Percentiles rank a stretch among this genome's conserved stretches.
These are phyloP conservation scores for Durio zibethinus DNA, from an alignment of 345 rosid genomes.

Conservation along the genomic window DNA sequence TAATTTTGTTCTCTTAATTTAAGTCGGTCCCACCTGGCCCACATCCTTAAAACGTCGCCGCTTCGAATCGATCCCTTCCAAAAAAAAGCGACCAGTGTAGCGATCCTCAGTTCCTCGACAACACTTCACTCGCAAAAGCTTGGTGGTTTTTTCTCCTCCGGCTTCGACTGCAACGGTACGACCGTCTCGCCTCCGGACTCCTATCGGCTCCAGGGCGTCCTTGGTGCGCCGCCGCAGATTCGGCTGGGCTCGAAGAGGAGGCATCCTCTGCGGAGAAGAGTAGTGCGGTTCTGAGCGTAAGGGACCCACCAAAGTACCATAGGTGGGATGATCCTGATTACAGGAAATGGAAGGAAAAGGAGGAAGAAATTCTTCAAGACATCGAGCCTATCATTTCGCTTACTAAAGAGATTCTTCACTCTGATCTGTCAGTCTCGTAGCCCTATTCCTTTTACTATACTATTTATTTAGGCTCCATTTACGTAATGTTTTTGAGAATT, in stretches of 20 bases:
- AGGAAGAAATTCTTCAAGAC: slow-evolving; percentile 66
- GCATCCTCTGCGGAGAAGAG: slow-evolving; percentile 32
- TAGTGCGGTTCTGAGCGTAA: slow-evolving; percentile 24
- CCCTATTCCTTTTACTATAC: neutral
- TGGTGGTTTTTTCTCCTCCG: slow-evolving; percentile 12
- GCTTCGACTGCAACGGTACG: slow-evolving; percentile 33
- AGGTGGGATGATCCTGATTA: slow-evolving; percentile 55
- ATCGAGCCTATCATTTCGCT: slow-evolving; percentile 47
- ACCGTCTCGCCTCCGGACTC: slow-evolving; percentile 22
- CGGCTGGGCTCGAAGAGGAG: slow-evolving; percentile 37
- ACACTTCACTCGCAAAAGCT: neutral
- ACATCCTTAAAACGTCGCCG: neutral
- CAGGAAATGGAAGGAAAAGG: slow-evolving; percentile 77
- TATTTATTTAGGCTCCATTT: neutral
- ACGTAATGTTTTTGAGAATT: neutral
- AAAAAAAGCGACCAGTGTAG: neutral
- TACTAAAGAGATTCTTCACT: slow-evolving; percentile 68
- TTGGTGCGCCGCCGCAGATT: slow-evolving; percentile 36
- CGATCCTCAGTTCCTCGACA: neutral
- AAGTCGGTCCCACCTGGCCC: neutral
- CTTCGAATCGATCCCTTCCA: neutral
- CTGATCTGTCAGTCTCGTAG: slow-evolving; percentile 43
- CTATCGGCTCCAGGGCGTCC: slow-evolving; percentile 30
- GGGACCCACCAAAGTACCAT: slow-evolving; percentile 31
- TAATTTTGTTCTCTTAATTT: no score